Conservation (phyloP, 129 eudicot species). For the Oenanthe sinensis region DNA sequence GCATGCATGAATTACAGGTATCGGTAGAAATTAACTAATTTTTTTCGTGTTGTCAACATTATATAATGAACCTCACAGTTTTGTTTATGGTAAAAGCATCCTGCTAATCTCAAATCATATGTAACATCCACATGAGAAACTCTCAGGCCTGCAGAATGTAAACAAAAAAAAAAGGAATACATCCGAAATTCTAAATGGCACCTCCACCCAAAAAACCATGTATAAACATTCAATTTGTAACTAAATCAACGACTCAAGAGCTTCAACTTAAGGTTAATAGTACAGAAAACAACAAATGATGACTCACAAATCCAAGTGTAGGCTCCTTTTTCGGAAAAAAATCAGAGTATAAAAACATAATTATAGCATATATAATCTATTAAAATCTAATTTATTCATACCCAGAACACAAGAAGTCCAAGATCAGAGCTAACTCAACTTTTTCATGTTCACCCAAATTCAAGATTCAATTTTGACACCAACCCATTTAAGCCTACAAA, state of each 20-base stretch:
- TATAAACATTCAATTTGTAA: background rate
- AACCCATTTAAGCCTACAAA: background rate
- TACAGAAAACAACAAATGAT: background rate
- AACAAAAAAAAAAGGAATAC: background rate
- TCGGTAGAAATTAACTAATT: background rate
- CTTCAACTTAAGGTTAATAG: background rate
- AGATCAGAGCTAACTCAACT: background rate
- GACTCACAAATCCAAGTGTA: background rate
- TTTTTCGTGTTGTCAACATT: background rate
- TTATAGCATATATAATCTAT: background rate
- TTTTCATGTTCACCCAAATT: background rate
- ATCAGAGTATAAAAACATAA: background rate
- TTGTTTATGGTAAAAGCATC: background rate
- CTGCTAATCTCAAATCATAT: background rate
- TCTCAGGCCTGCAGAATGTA: background rate
- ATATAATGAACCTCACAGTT: background rate
- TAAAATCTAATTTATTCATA: background rate
- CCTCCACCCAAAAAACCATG: background rate
- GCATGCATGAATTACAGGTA: background rate
- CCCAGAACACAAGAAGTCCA: background rate
- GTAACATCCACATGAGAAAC: background rate
- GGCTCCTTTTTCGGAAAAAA: background rate
- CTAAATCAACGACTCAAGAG: background rate
- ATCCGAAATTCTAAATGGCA: background rate
- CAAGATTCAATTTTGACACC: background rate